Evolutionary conservation across 164 flowering plant species (phyloP).

Genomic region (Piper betle): DNA sequence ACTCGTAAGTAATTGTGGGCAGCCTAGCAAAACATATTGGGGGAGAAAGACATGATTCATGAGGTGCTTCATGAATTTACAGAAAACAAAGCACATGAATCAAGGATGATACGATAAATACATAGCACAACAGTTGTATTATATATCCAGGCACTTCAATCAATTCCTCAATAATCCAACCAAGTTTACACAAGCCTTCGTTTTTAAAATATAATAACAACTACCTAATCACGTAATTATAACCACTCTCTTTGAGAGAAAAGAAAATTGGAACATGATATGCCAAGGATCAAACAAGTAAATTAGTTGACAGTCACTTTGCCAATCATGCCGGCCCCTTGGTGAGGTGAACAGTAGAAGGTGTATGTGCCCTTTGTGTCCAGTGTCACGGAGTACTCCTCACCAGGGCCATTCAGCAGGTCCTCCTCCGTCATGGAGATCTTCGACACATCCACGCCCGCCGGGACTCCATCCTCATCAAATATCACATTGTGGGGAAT

Average conservation of each 20-base stretch:
- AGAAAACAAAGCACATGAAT: too few relatives aligned
- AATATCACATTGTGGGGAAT: constrained; percentile 86
- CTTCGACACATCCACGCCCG: constrained; percentile 56
- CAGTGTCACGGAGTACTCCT: constrained; percentile 50
- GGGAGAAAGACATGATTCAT: too few relatives aligned
- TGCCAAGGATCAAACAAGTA: not conserved
- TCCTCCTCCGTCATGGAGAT: constrained; percentile 90
- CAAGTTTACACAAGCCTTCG: too few relatives aligned
- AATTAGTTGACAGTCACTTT: constrained; percentile 61
- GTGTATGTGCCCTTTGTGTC: constrained; percentile 54
- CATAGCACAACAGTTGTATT: too few relatives aligned
- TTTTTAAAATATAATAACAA: too few relatives aligned
- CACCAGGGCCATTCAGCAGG: constrained; percentile 62
- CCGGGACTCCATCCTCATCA: constrained; percentile 73
- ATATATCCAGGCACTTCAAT: too few relatives aligned
- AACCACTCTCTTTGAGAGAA: constrained; percentile 11
- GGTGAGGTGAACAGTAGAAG: constrained; percentile 92
- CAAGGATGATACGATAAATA: too few relatives aligned
- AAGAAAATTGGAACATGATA: too few relatives aligned
- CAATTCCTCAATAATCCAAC: too few relatives aligned
- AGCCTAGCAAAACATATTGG: too few relatives aligned
- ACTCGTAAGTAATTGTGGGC: not conserved
- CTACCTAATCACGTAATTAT: too few relatives aligned
- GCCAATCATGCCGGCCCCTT: constrained; percentile 96
- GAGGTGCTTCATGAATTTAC: too few relatives aligned